Percentiles rank a stretch among this genome's conserved stretches.
Conservation (phyloP, 495 filamentous ascomycete genomes). For the Chaetomium cochliodes region DNA sequence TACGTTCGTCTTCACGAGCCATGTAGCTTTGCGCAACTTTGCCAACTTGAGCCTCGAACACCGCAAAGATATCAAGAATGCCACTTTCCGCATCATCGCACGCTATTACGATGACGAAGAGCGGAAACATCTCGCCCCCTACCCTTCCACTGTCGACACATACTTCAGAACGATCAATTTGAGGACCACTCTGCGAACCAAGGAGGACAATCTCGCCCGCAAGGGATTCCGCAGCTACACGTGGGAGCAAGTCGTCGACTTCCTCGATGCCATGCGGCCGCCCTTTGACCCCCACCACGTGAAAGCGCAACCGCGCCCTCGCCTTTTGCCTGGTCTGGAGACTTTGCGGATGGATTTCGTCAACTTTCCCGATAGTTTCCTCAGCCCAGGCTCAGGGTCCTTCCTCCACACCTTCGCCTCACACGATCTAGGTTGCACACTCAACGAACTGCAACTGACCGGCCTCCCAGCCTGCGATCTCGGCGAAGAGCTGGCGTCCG, state of each 20-base stretch:
- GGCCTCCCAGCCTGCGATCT: slow-evolving; percentile 42
- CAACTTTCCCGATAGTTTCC: slow-evolving; percentile 43
- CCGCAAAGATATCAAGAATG: slow-evolving; percentile 39
- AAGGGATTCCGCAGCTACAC: slow-evolving; percentile 48
- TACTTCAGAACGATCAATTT: slow-evolving; percentile 32
- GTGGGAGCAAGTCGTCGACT: slow-evolving; percentile 49
- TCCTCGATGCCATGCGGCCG: slow-evolving; percentile 42
- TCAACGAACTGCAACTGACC: slow-evolving; percentile 47
- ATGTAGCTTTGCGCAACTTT: slow-evolving; percentile 44
- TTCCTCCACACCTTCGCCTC: slow-evolving; percentile 39
- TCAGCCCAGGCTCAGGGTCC: slow-evolving; percentile 30
- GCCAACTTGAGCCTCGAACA: slow-evolving; percentile 33
- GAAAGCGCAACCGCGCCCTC: slow-evolving; percentile 32
- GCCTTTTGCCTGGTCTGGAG: slow-evolving; percentile 44
- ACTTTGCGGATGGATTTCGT: slow-evolving; percentile 49
- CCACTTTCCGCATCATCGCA: slow-evolving; percentile 48
- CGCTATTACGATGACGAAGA: slow-evolving; percentile 49
- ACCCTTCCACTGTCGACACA: background rate
- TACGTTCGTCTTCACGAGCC: slow-evolving; percentile 47
- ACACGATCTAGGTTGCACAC: slow-evolving; percentile 45
- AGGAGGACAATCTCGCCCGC: slow-evolving; percentile 38
- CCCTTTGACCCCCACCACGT: slow-evolving; percentile 36
- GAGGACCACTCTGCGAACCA: slow-evolving; percentile 34
- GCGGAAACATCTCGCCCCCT: slow-evolving; percentile 31
- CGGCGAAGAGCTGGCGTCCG: slow-evolving; percentile 34